These are phyloP conservation scores for Exophiala lecanii-corni DNA, from an alignment of 2,329 filamentous ascomycete species.

Conservation along the genomic window DNA sequence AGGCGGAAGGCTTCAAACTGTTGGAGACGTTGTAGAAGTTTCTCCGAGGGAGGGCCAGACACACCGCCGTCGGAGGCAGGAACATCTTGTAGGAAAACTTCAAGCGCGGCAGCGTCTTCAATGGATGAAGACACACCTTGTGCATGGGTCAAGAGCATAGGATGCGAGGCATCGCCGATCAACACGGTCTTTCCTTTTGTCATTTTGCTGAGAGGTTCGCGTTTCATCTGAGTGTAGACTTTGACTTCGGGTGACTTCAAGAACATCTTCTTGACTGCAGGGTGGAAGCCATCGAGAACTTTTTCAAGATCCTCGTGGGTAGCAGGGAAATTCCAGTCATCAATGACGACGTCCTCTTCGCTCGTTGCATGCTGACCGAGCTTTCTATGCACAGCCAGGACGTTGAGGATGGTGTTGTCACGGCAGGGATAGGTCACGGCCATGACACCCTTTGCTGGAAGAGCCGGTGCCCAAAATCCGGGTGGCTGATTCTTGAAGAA, in stretches of 20 bases:
- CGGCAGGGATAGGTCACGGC: constrained; percentile 27
- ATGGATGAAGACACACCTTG: constrained; percentile 26
- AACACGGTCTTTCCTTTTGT: constrained; percentile 51
- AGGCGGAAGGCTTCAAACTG: constrained; percentile 24
- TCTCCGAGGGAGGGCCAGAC: constrained; percentile 12
- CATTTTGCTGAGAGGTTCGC: constrained; percentile 39
- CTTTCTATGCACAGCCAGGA: constrained; percentile 23
- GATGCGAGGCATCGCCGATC: constrained; percentile 54
- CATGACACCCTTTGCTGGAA: constrained; percentile 26
- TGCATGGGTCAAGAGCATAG: constrained; percentile 26
- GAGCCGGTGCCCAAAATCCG: constrained; percentile 26
- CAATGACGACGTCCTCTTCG: constrained; percentile 24
- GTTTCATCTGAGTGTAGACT: constrained; percentile 27
- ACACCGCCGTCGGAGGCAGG: constrained; percentile 11
- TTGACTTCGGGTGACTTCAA: constrained; percentile 25
- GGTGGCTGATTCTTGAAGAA: constrained; percentile 25
- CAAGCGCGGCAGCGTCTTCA: constrained; percentile 25
- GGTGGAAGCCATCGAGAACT: constrained; percentile 26
- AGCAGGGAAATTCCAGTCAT: constrained; percentile 27
- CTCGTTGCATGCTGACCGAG: constrained; percentile 19
- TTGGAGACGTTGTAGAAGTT: constrained; percentile 20
- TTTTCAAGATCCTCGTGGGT: constrained; percentile 24
- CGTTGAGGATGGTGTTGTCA: constrained; percentile 25
- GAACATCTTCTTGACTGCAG: constrained; percentile 23
- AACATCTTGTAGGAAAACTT: constrained; percentile 23